Evolutionary conservation across 805 yeast genomes (phyloP).

Genomic region (Starmerella ratchasimensis): DNA sequence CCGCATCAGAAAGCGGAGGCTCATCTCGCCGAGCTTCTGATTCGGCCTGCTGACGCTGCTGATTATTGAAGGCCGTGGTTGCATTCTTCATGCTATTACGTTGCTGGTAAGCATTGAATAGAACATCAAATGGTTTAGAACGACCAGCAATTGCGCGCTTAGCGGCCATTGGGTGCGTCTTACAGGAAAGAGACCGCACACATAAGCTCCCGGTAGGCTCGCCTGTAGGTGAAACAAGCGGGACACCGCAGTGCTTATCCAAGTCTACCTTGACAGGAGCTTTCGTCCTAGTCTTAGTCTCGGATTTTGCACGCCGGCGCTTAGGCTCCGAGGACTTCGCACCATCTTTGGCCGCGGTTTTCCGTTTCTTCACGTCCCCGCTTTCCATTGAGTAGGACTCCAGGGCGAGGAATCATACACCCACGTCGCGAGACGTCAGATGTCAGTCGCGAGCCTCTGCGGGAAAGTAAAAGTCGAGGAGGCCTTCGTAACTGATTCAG

Average conservation of each 20-base stretch:
- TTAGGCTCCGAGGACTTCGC: conserved; percentile 7
- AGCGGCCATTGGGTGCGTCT: conserved; percentile 96
- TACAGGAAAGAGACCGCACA: conserved; percentile 90
- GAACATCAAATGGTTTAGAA: conserved; percentile 77
- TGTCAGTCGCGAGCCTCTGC: too few species aligned
- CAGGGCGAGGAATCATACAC: too few species aligned
- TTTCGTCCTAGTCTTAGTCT: conserved; percentile 47
- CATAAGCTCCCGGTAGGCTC: conserved; percentile 77
- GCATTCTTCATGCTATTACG: conserved; percentile 81
- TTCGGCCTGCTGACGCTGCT: conserved; percentile 25
- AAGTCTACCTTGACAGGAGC: conserved; percentile 35
- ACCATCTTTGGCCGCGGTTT: background rate
- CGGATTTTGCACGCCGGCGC: conserved; percentile 12
- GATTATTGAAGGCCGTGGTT: conserved; percentile 7
- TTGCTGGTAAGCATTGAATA: conserved; percentile 82
- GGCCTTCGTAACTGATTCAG: too few species aligned
- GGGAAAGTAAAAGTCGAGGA: too few species aligned
- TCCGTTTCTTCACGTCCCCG: background rate
- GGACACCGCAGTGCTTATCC: conserved; percentile 79
- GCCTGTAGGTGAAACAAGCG: conserved; percentile 29
- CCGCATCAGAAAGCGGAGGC: conserved; percentile 58
- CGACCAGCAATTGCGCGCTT: conserved; percentile 89
- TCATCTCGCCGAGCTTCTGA: conserved; percentile 23
- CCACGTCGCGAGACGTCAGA: too few species aligned
- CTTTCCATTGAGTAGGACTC: too few species aligned